Percentiles rank a stretch among this genome's conserved stretches.
phyloP scores from a whole-genome alignment of 352 stramenopile species.

The Phytopythium ostracodes region DNA sequence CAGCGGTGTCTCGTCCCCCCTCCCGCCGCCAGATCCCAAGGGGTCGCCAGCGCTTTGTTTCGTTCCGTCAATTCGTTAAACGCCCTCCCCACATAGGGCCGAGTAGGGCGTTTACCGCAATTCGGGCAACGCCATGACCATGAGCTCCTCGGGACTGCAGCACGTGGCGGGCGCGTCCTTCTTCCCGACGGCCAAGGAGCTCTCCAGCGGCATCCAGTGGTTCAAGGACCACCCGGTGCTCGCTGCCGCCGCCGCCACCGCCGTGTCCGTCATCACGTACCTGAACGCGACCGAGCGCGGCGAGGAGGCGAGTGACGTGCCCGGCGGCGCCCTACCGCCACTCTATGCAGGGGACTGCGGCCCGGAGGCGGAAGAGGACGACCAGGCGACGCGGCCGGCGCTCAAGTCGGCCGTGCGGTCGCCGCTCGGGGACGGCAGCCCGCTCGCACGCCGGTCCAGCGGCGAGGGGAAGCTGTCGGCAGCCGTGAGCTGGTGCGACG shows the following conservation, averaged over 20 bases:
- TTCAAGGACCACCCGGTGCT: conserved; percentile 84
- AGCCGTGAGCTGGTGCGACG: conserved; percentile 79
- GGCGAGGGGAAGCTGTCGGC: conserved; percentile 43
- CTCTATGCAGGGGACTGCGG: neutral
- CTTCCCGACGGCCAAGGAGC: conserved; percentile 83
- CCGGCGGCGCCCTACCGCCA: conserved; percentile 6
- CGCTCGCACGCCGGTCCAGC: conserved; percentile 16
- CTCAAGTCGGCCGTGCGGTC: conserved; percentile 11
- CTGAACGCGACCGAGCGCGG: conserved; percentile 42
- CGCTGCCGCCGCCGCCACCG: conserved; percentile 67
- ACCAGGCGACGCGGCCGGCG: neutral
- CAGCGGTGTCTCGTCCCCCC: neutral
- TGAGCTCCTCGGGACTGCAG: conserved; percentile 2
- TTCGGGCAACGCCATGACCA: too few species aligned
- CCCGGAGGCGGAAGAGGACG: neutral
- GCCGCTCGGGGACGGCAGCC: conserved; percentile 13
- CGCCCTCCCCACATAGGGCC: neutral
- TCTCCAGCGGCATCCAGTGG: conserved; percentile 80
- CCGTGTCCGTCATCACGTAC: conserved; percentile 84
- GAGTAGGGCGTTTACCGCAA: neutral
- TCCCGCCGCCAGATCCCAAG: neutral
- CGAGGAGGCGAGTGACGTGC: conserved; percentile 4
- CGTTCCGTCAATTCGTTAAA: neutral
- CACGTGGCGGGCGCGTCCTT: conserved; percentile 47
- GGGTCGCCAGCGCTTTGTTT: too few species aligned